phyloP scores from a whole-genome alignment of 495 filamentous ascomycete genomes.

The Umbilicaria muhlenbergii region DNA sequence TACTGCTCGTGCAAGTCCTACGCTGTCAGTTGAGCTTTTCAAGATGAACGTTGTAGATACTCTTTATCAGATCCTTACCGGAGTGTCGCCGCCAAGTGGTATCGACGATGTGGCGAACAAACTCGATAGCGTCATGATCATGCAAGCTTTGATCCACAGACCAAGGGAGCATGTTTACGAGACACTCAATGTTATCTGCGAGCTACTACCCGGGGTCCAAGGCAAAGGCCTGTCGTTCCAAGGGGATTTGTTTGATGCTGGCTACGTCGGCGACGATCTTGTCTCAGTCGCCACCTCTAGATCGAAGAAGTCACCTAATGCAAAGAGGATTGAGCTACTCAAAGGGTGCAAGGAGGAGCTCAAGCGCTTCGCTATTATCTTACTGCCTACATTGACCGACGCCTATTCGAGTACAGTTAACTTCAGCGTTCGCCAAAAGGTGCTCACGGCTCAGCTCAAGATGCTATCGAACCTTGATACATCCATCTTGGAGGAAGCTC shows the following conservation, averaged over 20 bases:
- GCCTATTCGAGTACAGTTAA: constrained; percentile 98
- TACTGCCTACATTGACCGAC: constrained; percentile 94
- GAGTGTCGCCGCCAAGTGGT: constrained; percentile 76
- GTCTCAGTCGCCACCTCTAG: constrained; percentile 23
- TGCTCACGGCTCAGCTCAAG: constrained; percentile 85
- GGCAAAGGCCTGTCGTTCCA: constrained; percentile 31
- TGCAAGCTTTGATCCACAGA: constrained; percentile 94
- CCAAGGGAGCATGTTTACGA: constrained; percentile 96
- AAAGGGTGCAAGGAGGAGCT: constrained; percentile 70
- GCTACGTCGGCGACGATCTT: constrained; percentile 23
- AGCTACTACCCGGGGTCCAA: constrained; percentile 63
- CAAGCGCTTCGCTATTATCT: constrained; percentile 79
- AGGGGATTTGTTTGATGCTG: constrained; percentile 36
- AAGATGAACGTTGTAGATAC: constrained; percentile 98
- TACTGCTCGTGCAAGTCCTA: constrained; percentile 73
- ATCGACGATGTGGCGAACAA: constrained; percentile 69
- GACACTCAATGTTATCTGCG: constrained; percentile 94
- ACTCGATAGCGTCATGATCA: constrained; percentile 93
- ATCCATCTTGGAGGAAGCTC: constrained; percentile 66
- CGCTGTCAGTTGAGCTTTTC: constrained; percentile 74
- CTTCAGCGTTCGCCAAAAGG: constrained; percentile 91
- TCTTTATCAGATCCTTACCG: constrained; percentile 92
- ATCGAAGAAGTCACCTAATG: constrained; percentile 47
- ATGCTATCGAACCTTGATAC: constrained; percentile 94
- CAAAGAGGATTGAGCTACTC: constrained; percentile 63